Base-by-base conservation (phyloP, 129 eudicot genomes). In the Flaveria sonorensis region DNA sequence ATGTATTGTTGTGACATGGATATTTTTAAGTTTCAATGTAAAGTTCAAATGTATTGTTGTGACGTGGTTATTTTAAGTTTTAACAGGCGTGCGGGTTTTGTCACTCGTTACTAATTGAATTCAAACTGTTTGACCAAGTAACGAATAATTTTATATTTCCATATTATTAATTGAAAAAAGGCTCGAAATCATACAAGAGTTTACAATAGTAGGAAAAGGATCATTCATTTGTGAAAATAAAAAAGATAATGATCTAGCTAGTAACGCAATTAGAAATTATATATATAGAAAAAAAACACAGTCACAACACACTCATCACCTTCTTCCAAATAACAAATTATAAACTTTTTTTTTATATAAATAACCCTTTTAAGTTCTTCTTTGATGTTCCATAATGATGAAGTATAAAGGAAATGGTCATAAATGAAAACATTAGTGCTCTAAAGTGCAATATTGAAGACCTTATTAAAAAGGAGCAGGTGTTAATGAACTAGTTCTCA, bases 391-490 rank as follows among this genome's bases (percentile, higher is more conserved):
- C 53, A 40, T 21, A 72, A 72, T 14, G 10, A 50, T 55, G 63
- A 70, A 48, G 30, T 68, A 75, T 56, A 60, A 47, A 57, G 45
- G 30, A 70, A 70, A 71, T 82, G 85, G 78, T 28, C 82, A 1
- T 3, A 51, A 12, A 18, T 18, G 7, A 51, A 15, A 62, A 55
- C 32, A 53, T 71, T 43, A 6, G 40, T 53, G 61, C 71, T 30
- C 13, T 77, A 39, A 57, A 77, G 73, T 77, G 70, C 71, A 42
- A 24, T 4, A 21, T 57, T 15, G 19, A 56, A 64, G 86, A 82
- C 86, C 86, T 82, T 82, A 77, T 82, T 71, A 36, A 15, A 64
- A 62, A 45, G 62, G 69, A 63, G 53, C 21, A 53, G 56, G 57
- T 71, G 68, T 64, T 36, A 56, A 55, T 71, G 81, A 65, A 76